Conservation (phyloP, 805 yeast species). For the Saccharomycopsis guyanensis region DNA sequence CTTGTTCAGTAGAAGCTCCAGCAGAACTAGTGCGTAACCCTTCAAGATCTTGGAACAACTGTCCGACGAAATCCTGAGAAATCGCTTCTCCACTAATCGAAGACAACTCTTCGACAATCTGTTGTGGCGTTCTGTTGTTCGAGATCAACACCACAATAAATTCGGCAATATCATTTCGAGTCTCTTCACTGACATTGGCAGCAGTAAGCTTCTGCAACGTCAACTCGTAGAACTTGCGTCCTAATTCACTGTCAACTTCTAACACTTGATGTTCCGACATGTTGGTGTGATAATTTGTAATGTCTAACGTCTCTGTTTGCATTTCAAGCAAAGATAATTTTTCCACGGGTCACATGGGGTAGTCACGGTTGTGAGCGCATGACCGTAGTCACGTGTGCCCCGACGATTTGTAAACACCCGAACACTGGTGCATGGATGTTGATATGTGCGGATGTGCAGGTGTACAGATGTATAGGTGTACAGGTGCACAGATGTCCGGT, state of each 20-base stretch:
- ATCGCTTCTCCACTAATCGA: slow-evolving; percentile 56
- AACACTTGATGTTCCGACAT: slow-evolving; percentile 8
- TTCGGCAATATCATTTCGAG: slow-evolving; percentile 54
- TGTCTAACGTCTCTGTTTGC: too few species aligned
- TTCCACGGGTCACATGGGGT: too few species aligned
- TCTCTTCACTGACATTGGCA: slow-evolving; percentile 13
- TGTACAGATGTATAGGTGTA: too few species aligned
- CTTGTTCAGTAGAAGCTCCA: slow-evolving; percentile 21
- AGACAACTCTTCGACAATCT: slow-evolving; percentile 52
- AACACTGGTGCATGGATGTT: not conserved
- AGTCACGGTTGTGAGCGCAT: too few species aligned
- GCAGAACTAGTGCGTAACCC: slow-evolving; percentile 27
- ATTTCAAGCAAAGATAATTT: too few species aligned
- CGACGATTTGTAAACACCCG: not conserved
- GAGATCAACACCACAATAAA: slow-evolving; percentile 64
- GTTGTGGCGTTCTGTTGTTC: slow-evolving; percentile 54
- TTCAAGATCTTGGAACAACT: slow-evolving; percentile 50
- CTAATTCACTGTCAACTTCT: slow-evolving; percentile 7
- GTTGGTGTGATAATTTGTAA: not conserved
- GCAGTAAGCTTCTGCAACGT: slow-evolving; percentile 10
- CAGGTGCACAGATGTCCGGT: too few species aligned
- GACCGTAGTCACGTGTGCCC: too few species aligned
- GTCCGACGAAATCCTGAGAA: slow-evolving; percentile 47
- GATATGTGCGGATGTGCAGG: too few species aligned
- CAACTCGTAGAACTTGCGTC: slow-evolving; percentile 6